phyloP scores from a whole-genome alignment of 208 protist species.

The Leishmania tarentolae region DNA sequence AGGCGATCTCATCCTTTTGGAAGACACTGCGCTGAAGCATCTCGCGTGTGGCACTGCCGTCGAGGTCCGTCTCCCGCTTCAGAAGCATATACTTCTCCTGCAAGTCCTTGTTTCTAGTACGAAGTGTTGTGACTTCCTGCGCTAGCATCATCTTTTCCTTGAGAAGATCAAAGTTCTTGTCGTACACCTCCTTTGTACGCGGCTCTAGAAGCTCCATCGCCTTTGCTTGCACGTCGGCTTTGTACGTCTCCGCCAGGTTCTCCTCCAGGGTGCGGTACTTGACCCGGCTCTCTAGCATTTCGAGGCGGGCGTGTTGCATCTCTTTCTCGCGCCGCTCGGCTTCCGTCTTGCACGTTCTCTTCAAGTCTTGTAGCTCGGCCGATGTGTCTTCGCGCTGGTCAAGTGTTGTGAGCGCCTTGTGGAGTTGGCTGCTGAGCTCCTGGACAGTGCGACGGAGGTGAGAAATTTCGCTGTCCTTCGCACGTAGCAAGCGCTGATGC shows the following conservation, averaged over 20 bases:
- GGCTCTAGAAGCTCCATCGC: constrained; percentile 68
- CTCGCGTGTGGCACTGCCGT: constrained; percentile 40
- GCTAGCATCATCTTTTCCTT: constrained; percentile 69
- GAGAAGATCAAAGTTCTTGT: constrained; percentile 74
- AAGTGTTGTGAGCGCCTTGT: constrained; percentile 53
- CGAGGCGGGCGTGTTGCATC: constrained; percentile 38
- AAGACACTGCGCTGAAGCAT: constrained; percentile 45
- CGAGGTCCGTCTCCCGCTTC: constrained; percentile 50
- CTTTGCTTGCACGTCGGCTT: constrained; percentile 53
- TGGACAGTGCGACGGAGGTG: constrained; percentile 58
- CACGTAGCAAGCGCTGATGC: constrained; percentile 14
- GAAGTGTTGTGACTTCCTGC: constrained; percentile 40
- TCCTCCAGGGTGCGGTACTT: constrained; percentile 60
- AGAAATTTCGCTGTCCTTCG: constrained; percentile 48
- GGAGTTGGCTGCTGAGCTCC: constrained; percentile 60
- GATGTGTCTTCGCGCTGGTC: constrained; percentile 53
- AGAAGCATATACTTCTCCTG: constrained; percentile 48
- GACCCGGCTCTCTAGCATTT: constrained; percentile 83
- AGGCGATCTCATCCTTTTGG: constrained; percentile 56
- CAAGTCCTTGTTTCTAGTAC: constrained; percentile 26
- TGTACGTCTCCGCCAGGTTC: constrained; percentile 39
- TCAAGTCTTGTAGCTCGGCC: constrained; percentile 50
- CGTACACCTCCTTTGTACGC: constrained; percentile 68
- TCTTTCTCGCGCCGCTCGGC: constrained; percentile 28
- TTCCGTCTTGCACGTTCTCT: constrained; percentile 34